Conservation (phyloP, 106 monocot species). For the Iris macrosiphon region DNA sequence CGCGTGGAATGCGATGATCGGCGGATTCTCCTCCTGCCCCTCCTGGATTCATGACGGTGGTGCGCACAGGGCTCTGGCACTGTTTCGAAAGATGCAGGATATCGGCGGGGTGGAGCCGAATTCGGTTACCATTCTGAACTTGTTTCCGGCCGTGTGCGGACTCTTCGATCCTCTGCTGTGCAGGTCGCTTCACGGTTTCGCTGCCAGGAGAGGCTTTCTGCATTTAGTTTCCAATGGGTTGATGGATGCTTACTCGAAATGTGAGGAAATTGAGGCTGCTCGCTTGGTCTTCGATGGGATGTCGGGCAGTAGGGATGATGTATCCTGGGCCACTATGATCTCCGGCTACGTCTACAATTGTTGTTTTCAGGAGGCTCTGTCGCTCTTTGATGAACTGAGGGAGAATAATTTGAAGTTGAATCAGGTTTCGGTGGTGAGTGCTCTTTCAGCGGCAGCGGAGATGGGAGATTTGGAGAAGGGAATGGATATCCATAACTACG, state of each 20-base stretch:
- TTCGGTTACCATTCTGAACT: slow-evolving; percentile 50
- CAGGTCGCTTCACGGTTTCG: slow-evolving; percentile 42
- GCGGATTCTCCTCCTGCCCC: slow-evolving; percentile 30
- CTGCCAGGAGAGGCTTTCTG: slow-evolving; percentile 27
- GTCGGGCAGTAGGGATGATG: slow-evolving; percentile 28
- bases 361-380: slow-evolving; percentile 35
- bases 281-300: slow-evolving; percentile 44
- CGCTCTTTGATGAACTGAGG: slow-evolving; percentile 44
- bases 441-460: slow-evolving; percentile 62
- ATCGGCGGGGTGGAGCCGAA: slow-evolving; percentile 20
- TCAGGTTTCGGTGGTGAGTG: slow-evolving; percentile 47
- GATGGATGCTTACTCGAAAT: slow-evolving; percentile 71
- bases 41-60: too few species aligned
- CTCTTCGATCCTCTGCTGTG: slow-evolving; percentile 27
- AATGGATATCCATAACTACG: slow-evolving; percentile 36
- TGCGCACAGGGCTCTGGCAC: slow-evolving; percentile 25
- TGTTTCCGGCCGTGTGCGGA: slow-evolving; percentile 54
- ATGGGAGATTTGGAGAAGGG: slow-evolving; percentile 43
- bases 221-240: slow-evolving; percentile 43
- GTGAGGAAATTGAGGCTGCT: slow-evolving; percentile 27
- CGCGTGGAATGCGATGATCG: slow-evolving; percentile 68
- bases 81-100: slow-evolving; percentile 36
- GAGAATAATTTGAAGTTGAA: slow-evolving; percentile 20
- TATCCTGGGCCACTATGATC: slow-evolving; percentile 72
- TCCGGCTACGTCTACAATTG: slow-evolving; percentile 50